phyloP scores from a whole-genome alignment of 768 basidiomycete species.

The Termitomyces sp. region DNA sequence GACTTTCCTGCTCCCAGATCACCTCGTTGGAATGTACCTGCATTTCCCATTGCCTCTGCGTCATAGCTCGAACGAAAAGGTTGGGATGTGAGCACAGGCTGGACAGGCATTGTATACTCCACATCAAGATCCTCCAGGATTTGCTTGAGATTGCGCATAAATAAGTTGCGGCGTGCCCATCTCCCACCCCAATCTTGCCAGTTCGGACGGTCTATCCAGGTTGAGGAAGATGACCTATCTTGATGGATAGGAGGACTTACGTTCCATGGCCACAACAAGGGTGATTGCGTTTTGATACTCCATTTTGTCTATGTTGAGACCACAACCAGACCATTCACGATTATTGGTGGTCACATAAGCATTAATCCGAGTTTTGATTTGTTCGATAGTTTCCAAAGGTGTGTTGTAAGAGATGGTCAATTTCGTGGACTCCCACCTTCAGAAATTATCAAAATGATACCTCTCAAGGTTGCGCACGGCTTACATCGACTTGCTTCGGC shows the following conservation, averaged over 20 bases:
- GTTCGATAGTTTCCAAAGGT: constrained; percentile 64
- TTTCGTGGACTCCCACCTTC: constrained; percentile 63
- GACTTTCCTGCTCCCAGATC: constrained; percentile 8
- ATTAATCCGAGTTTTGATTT: constrained; percentile 51
- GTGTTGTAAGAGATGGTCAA: constrained; percentile 65
- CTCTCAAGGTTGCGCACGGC: constrained; percentile 15
- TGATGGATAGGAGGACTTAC: constrained; percentile 30
- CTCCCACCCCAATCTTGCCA: constrained; percentile 88
- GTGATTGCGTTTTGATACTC: constrained; percentile 69
- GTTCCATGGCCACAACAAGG: constrained; percentile 66
- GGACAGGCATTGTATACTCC: constrained; percentile 63
- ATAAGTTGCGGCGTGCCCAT: constrained; percentile 66
- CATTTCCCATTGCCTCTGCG: constrained; percentile 19
- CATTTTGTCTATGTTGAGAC: constrained; percentile 74
- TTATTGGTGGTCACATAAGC: constrained; percentile 56
- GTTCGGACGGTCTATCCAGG: constrained; percentile 51
- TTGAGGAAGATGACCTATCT: not conserved
- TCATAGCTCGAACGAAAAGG: constrained; percentile 4
- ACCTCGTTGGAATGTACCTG: constrained; percentile 18
- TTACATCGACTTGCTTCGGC: constrained; percentile 70
- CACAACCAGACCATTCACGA: constrained; percentile 66
- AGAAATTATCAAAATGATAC: not conserved
- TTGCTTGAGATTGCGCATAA: constrained; percentile 72
- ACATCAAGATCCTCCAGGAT: constrained; percentile 72
- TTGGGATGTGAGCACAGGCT: constrained; percentile 55